These are phyloP conservation scores for Pythium rishiriense DNA, from an alignment of 352 stramenopile genomes.

Conservation along the genomic window DNA sequence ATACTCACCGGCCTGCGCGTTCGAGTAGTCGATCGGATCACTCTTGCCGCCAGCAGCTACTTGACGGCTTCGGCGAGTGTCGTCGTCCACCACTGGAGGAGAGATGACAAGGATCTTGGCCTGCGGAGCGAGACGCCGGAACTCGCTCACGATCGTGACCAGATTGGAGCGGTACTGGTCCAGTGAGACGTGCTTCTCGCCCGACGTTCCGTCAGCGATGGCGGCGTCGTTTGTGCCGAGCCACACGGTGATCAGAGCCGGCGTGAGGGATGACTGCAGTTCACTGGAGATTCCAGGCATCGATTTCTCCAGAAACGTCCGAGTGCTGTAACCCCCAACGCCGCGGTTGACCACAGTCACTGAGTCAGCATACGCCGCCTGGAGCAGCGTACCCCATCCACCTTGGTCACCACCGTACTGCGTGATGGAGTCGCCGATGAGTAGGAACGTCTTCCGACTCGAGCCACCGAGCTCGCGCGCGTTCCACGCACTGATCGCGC, in stretches of 20 bases:
- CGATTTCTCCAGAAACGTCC: conserved; percentile 28
- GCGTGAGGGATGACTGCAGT: conserved; percentile 20
- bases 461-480: too few relatives aligned
- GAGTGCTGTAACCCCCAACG: conserved; percentile 56
- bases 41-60: neutral
- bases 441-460: too few relatives aligned
- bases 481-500: too few relatives aligned
- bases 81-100: conserved; percentile 15
- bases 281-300: conserved; percentile 31
- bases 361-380: conserved; percentile 46
- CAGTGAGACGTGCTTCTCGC: conserved; percentile 48
- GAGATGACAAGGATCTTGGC: conserved; percentile 11
- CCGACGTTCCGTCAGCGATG: conserved; percentile 33
- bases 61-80: neutral
- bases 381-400: conserved; percentile 43
- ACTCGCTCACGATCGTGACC: conserved; percentile 10
- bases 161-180: conserved; percentile 45
- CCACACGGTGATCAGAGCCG: conserved; percentile 30
- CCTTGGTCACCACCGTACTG: conserved; percentile 32
- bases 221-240: conserved; percentile 64
- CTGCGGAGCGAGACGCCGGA: neutral
- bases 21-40: conserved; percentile 4
- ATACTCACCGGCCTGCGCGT: neutral
- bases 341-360: conserved; percentile 44
- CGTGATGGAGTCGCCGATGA: conserved; percentile 24